Conservation (phyloP, 495 filamentous ascomycete species). For the Hypoxylon rickii region DNA sequence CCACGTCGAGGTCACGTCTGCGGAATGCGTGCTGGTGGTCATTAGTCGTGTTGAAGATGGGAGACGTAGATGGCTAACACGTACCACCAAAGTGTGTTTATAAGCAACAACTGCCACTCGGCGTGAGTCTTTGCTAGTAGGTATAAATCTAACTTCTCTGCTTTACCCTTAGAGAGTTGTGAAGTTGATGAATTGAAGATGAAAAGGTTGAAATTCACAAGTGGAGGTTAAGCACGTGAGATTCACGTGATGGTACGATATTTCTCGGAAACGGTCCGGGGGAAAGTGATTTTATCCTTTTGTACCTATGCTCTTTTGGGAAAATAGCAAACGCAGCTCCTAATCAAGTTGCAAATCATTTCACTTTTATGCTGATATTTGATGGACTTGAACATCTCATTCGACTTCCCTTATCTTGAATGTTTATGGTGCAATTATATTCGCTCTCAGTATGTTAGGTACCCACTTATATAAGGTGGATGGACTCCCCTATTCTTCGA, state of each 20-base stretch:
- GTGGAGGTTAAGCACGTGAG: slow-evolving; percentile 35
- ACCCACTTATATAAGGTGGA: too few relatives aligned
- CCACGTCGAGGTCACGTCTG: neutral
- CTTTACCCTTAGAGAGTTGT: slow-evolving; percentile 3
- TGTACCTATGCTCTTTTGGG: neutral
- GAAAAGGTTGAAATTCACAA: slow-evolving; percentile 24
- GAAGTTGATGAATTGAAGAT: slow-evolving; percentile 11
- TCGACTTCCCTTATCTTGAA: too few relatives aligned
- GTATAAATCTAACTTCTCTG: neutral
- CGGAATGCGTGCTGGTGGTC: neutral
- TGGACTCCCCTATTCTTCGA: too few relatives aligned
- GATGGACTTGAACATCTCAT: too few relatives aligned
- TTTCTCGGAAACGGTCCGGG: neutral
- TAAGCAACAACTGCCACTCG: too few relatives aligned
- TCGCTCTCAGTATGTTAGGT: too few relatives aligned
- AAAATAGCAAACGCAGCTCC: too few relatives aligned
- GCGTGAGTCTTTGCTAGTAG: neutral
- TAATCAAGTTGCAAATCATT: too few relatives aligned
- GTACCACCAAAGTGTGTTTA: neutral
- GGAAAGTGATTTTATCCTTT: neutral
- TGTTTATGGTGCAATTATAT: too few relatives aligned
- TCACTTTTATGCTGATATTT: too few relatives aligned
- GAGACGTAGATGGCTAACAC: neutral
- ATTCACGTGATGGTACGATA: slow-evolving; percentile 33
- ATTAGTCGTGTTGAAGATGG: slow-evolving; percentile 1